These are phyloP conservation scores for Oropetium thomaeum DNA, from an alignment of 176 grass and related monocot genomes.

Conservation along the genomic window DNA sequence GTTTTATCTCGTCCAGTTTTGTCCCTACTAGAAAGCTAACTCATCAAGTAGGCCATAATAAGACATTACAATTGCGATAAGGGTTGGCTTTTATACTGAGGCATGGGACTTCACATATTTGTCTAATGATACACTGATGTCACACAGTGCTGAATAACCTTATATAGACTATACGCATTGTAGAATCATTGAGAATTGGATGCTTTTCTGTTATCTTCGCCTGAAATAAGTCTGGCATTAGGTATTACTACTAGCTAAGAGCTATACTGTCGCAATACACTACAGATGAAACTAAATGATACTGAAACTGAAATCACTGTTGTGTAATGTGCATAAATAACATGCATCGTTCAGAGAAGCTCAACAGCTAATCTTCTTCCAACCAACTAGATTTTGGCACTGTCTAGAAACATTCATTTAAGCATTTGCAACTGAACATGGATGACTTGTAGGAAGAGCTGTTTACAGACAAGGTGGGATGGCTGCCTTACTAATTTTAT, in stretches of 20 bases:
- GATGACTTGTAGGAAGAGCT: constrained; percentile 8
- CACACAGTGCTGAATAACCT: not conserved
- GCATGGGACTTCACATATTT: not conserved
- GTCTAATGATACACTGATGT: not conserved
- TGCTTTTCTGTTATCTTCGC: not conserved
- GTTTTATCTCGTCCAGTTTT: constrained; percentile 6
- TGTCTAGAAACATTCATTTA: not conserved
- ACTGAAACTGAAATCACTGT: not conserved
- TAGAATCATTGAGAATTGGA: not conserved
- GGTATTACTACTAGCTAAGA: too few species aligned
- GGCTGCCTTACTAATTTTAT: not conserved
- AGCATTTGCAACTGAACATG: not conserved
- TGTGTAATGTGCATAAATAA: constrained; percentile 10
- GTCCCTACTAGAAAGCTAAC: not conserved
- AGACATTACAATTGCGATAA: constrained; percentile 1
- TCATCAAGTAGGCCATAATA: not conserved
- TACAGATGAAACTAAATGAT: not conserved
- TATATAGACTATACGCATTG: not conserved
- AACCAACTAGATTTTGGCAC: not conserved
- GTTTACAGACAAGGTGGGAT: not conserved
- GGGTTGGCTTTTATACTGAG: not conserved
- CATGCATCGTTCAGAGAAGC: not conserved
- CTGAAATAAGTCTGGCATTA: not conserved
- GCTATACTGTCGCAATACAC: not conserved
- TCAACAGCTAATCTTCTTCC: not conserved